Conservation (phyloP, 768 basidiomycete genomes). For the Leccinum imitatum region DNA sequence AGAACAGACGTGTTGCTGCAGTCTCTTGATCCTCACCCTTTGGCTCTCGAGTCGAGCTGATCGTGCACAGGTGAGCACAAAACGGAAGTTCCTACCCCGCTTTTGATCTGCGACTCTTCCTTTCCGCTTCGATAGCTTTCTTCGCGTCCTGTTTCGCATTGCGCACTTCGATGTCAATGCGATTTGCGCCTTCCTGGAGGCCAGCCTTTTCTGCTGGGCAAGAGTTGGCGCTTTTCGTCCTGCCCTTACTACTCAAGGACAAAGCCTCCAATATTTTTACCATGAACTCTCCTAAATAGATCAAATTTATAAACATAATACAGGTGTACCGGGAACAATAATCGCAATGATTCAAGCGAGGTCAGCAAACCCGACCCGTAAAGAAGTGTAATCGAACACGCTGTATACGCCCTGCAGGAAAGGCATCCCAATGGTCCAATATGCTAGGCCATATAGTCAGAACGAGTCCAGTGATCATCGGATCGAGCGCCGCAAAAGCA, state of each 20-base stretch:
- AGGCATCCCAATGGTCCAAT: too few relatives aligned
- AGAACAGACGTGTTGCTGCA: constrained; percentile 57
- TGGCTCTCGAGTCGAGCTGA: constrained; percentile 60
- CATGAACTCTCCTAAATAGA: too few relatives aligned
- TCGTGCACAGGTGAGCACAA: constrained; percentile 48
- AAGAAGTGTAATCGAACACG: too few relatives aligned
- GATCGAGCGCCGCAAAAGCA: too few relatives aligned
- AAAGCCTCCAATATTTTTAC: too few relatives aligned
- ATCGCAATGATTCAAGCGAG: too few relatives aligned
- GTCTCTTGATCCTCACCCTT: constrained; percentile 39
- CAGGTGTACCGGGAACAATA: too few relatives aligned
- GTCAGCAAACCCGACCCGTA: too few relatives aligned
- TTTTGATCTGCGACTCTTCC: constrained; percentile 46
- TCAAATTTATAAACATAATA: too few relatives aligned
- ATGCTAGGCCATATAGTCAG: too few relatives aligned
- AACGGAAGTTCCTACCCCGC: constrained; percentile 42
- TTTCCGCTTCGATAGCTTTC: constrained; percentile 53
- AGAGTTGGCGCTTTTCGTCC: constrained; percentile 57
- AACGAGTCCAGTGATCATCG: too few relatives aligned
- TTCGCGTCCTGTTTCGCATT: constrained; percentile 56
- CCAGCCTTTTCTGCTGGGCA: constrained; percentile 58
- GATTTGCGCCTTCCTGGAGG: constrained; percentile 68
- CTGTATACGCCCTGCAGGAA: too few relatives aligned
- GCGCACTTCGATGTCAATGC: constrained; percentile 61
- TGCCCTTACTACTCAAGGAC: constrained; percentile 39